Percentiles rank a stretch among this genome's conserved stretches.
These are phyloP conservation scores for Pseudopithomyces maydicus DNA, from an alignment of 2,329 filamentous ascomycete genomes.

Conservation along the genomic window DNA sequence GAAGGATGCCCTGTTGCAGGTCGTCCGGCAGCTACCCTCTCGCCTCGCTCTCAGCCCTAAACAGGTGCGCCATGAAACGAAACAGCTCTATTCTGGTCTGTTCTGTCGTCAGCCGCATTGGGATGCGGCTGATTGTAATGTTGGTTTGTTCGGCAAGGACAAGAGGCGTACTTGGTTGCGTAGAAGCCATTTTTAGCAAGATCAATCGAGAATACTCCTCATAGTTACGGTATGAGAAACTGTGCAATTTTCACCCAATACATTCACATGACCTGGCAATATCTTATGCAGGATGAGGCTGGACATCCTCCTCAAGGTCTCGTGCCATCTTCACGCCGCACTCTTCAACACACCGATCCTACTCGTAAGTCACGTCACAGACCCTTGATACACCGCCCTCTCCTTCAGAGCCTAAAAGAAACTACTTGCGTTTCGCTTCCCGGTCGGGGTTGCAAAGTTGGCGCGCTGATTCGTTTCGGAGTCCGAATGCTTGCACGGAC, in stretches of 20 bases:
- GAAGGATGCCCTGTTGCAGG: not conserved
- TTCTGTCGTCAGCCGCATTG: no score
- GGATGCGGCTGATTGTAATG: no score
- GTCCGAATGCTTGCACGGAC: slow-evolving; percentile 6
- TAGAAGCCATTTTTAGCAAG: no score
- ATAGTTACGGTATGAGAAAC: no score
- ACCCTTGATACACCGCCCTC: not conserved
- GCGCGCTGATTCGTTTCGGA: slow-evolving; percentile 5
- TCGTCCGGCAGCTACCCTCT: not conserved
- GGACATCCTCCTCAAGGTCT: not conserved
- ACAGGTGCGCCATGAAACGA: not conserved
- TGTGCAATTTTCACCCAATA: no score
- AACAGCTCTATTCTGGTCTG: not conserved
- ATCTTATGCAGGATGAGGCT: no score
- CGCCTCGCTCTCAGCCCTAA: not conserved
- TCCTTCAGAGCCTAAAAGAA: not conserved
- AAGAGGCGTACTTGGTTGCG: no score
- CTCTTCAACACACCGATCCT: not conserved
- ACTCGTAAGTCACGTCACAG: not conserved
- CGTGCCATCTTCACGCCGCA: not conserved
- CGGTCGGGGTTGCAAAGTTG: slow-evolving; percentile 4
- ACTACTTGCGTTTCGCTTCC: slow-evolving; percentile 2
- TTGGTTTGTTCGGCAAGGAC: no score
- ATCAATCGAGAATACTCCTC: no score
- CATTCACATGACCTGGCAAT: no score